phyloP scores from a whole-genome alignment of 768 basidiomycete genomes.

The Sistotremastrum suecicum region DNA sequence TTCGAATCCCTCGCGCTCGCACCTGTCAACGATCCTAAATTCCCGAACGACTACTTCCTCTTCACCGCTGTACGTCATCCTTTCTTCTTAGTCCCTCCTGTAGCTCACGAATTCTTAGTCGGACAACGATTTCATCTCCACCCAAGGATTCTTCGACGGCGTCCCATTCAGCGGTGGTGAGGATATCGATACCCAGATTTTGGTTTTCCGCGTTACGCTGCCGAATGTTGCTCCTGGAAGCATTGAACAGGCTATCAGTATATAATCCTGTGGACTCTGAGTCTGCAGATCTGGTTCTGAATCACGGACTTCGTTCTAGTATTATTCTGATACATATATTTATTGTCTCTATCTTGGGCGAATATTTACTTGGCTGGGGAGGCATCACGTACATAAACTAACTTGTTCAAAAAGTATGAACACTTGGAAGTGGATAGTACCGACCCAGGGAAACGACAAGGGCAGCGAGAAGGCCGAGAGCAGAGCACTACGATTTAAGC shows the following conservation, averaged over 20 bases:
- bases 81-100: not conserved
- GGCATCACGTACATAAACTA: no score
- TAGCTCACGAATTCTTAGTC: slow-evolving; percentile 17
- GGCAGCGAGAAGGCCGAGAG: no score
- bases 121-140: slow-evolving; percentile 53
- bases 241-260: slow-evolving; percentile 7
- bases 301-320: no score
- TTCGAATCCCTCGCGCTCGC: slow-evolving; percentile 56
- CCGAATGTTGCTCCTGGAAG: slow-evolving; percentile 15
- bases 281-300: no score
- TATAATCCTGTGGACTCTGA: not conserved
- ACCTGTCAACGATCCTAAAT: slow-evolving; percentile 31
- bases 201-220: slow-evolving; percentile 49
- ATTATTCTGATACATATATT: no score
- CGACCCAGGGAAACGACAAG: no score
- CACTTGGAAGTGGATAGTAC: no score
- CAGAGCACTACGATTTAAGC: no score
- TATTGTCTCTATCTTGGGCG: no score
- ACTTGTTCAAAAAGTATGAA: no score
- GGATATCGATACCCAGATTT: slow-evolving; percentile 47
- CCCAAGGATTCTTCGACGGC: slow-evolving; percentile 36
- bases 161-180: slow-evolving; percentile 36
- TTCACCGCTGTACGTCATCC: slow-evolving; percentile 37
- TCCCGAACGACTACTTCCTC: slow-evolving; percentile 55
- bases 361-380: no score